Evolutionary conservation across 192 early-diverging fungal genomes (phyloP).

Genomic region (Coemansia asiatica): DNA sequence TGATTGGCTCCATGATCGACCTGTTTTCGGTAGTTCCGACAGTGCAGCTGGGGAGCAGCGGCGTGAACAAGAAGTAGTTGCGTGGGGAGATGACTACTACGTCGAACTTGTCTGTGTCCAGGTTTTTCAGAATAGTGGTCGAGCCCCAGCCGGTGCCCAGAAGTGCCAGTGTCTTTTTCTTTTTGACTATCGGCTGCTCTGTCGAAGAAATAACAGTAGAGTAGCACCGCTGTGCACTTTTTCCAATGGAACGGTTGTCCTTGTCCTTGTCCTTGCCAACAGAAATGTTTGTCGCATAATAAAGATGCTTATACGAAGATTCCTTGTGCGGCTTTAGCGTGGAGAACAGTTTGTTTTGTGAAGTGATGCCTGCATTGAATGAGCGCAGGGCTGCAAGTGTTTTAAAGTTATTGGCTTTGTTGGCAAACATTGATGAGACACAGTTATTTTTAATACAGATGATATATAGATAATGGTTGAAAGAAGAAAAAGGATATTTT

Average conservation of each 20-base stretch:
- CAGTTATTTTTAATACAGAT: background rate
- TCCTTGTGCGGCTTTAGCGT: background rate
- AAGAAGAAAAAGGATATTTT: background rate
- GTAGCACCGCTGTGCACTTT: background rate
- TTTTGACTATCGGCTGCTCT: background rate
- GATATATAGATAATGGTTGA: too few species aligned
- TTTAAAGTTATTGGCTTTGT: background rate
- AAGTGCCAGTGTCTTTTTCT: conserved; percentile 49
- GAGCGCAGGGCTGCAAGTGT: background rate
- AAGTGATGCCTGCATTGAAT: background rate
- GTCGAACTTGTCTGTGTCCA: conserved; percentile 69
- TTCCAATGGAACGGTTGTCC: background rate
- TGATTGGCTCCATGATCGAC: conserved; percentile 82
- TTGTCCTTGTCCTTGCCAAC: background rate
- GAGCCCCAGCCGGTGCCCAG: conserved; percentile 61
- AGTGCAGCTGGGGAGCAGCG: conserved; percentile 79
- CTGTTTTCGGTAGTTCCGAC: conserved; percentile 87
- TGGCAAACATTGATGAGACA: background rate
- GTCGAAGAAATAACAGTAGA: background rate
- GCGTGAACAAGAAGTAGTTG: conserved; percentile 88
- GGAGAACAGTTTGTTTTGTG: background rate
- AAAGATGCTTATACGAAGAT: background rate
- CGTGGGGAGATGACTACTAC: conserved; percentile 78
- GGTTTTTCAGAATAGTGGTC: conserved; percentile 68
- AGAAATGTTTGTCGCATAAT: background rate